These are phyloP conservation scores for Thuidium tamariscinum DNA, from an alignment of 225 moss, liverwort and hornwort species.

Conservation along the genomic window DNA sequence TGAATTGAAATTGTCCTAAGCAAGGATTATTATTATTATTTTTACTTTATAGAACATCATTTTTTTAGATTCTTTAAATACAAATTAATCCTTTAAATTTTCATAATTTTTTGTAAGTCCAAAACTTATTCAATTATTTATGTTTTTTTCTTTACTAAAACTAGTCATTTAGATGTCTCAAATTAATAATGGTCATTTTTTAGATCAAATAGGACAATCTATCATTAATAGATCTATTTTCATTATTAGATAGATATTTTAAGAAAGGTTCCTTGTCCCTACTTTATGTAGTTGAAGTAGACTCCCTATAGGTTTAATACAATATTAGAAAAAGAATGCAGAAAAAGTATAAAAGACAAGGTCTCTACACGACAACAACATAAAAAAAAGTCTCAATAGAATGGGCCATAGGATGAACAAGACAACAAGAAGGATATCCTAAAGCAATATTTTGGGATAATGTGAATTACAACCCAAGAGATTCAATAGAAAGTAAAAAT, in stretches of 20 bases:
- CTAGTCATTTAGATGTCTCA: not conserved
- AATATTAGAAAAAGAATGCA: not conserved
- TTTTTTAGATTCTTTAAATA: accelerated
- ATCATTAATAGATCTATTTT: not conserved
- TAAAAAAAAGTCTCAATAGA: accelerated
- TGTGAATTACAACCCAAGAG: not conserved
- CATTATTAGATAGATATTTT: accelerated
- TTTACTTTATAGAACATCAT: accelerated
- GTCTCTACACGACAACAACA: accelerated
- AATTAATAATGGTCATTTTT: too few relatives aligned
- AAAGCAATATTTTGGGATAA: not conserved
- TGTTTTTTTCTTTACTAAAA: not conserved
- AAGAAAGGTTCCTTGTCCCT: accelerated
- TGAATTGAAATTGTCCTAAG: not conserved
- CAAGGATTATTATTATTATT: not conserved
- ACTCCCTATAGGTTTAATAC: accelerated
- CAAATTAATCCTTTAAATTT: not conserved
- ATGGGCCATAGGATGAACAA: accelerated
- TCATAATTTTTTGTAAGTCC: accelerated
- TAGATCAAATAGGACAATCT: not conserved
- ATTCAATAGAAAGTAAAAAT: not conserved
- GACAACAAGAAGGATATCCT: accelerated
- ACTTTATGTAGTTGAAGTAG: not conserved
- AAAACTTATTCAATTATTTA: not conserved
- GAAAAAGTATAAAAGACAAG: not conserved